These are phyloP conservation scores for Acanthamoeba culbertsoni DNA, from an alignment of 208 protist genomes.

Conservation along the genomic window DNA sequence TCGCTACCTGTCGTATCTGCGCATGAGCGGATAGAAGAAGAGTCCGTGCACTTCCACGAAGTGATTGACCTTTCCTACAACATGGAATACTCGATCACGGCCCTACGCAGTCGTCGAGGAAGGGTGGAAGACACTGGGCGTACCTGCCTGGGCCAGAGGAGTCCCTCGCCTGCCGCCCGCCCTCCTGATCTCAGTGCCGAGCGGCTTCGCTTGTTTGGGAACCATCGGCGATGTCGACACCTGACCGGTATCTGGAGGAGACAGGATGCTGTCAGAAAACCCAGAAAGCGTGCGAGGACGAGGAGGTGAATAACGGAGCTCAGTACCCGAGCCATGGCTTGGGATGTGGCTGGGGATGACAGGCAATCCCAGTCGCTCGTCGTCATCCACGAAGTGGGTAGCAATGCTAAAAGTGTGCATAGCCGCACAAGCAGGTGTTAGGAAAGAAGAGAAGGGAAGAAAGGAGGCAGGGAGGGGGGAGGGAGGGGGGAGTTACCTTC, in stretches of 20 bases:
- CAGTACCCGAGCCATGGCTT: no score
- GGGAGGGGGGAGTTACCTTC: neutral
- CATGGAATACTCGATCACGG: neutral
- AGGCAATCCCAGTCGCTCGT: neutral
- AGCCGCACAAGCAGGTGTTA: neutral
- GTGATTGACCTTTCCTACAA: neutral
- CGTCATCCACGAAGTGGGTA: neutral
- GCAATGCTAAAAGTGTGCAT: neutral
- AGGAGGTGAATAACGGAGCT: no score
- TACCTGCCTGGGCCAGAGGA: neutral
- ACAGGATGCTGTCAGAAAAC: no score
- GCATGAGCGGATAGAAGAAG: constrained; percentile 44
- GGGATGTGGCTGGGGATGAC: neutral
- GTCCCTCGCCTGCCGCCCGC: neutral
- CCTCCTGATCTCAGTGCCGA: neutral
- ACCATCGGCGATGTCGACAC: neutral
- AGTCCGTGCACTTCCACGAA: neutral
- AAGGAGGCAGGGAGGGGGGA: neutral
- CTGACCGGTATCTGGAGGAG: neutral
- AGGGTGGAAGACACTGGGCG: neutral
- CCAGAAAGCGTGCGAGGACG: no score
- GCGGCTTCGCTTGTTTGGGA: neutral
- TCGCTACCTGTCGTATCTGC: neutral
- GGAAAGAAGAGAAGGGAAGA: neutral
- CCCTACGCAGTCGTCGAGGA: neutral